Percentiles rank a stretch among this genome's conserved stretches.
phyloP scores from a whole-genome alignment of 306 rosid genomes.

The Cicer yamashitae region DNA sequence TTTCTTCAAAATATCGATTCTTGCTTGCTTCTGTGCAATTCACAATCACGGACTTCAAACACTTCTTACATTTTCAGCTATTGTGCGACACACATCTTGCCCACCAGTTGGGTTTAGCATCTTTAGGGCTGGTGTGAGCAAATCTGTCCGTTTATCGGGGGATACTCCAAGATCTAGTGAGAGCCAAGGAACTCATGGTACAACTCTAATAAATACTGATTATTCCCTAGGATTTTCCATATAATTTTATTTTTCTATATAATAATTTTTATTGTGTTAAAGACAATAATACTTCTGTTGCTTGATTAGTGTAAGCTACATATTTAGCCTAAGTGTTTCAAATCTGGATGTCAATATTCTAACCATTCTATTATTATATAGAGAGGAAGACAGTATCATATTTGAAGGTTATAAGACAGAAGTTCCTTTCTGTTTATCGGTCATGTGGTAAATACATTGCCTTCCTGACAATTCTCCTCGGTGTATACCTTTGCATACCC shows the following conservation, averaged over 20 bases:
- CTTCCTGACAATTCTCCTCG: conserved; percentile 79
- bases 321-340: conserved; percentile 26
- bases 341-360: conserved; percentile 31
- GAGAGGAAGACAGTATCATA: conserved; percentile 74
- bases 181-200: conserved; percentile 45
- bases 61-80: conserved; percentile 79
- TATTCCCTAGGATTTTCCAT: conserved; percentile 31
- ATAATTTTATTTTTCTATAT: conserved; percentile 36
- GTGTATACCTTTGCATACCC: conserved; percentile 76
- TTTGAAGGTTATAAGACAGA: conserved; percentile 74
- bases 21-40: conserved; percentile 90
- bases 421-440: conserved; percentile 71
- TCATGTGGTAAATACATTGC: conserved; percentile 90
- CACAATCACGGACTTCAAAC: conserved; percentile 83
- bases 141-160: conserved; percentile 71
- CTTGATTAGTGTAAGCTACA: conserved; percentile 41
- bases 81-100: conserved; percentile 76
- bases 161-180: conserved; percentile 50
- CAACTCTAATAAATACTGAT: conserved; percentile 33
- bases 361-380: conserved; percentile 53
- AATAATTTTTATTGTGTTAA: conserved; percentile 5
- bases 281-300: conserved; percentile 23
- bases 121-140: conserved; percentile 81
- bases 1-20: conserved; percentile 74
- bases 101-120: conserved; percentile 86